Conservation (phyloP, 805 yeast genomes). For the Candida golubevii region DNA sequence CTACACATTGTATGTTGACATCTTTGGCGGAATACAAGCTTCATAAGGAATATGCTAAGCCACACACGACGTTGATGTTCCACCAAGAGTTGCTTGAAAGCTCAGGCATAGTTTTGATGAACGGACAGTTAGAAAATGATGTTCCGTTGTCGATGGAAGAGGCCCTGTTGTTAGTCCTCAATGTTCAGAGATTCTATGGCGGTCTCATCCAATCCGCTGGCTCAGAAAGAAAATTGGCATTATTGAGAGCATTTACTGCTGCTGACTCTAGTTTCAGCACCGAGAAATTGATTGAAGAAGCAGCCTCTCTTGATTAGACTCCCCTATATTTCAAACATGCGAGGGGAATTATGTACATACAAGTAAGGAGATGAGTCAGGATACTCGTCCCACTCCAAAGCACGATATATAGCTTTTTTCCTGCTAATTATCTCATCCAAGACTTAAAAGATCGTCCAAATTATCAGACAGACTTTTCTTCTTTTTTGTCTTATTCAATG, state of each 20-base stretch:
- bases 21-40: constrained; percentile 87
- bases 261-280: constrained; percentile 67
- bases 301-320: constrained; percentile 45
- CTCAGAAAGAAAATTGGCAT: constrained; percentile 45
- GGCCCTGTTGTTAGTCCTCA: constrained; percentile 70
- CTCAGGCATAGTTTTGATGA: constrained; percentile 73
- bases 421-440: constrained; percentile 5
- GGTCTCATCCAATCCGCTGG: constrained; percentile 46
- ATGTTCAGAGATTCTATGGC: constrained; percentile 80
- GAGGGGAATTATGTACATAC: neutral
- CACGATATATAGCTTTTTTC: no score
- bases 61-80: constrained; percentile 87
- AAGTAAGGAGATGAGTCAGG: neutral
- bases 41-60: constrained; percentile 88
- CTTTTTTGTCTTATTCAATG: neutral
- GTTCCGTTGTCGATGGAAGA: constrained; percentile 64
- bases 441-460: constrained; percentile 13
- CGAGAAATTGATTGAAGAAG: constrained; percentile 63
- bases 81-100: constrained; percentile 68
- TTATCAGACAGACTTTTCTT: constrained; percentile 3
- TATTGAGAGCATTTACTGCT: constrained; percentile 63
- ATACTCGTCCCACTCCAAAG: no score
- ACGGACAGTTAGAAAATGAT: constrained; percentile 75
- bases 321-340: neutral
- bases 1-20: constrained; percentile 87